Evolutionary conservation across 345 rosid species (phyloP).

Genomic region (Pelargonium nanum): DNA sequence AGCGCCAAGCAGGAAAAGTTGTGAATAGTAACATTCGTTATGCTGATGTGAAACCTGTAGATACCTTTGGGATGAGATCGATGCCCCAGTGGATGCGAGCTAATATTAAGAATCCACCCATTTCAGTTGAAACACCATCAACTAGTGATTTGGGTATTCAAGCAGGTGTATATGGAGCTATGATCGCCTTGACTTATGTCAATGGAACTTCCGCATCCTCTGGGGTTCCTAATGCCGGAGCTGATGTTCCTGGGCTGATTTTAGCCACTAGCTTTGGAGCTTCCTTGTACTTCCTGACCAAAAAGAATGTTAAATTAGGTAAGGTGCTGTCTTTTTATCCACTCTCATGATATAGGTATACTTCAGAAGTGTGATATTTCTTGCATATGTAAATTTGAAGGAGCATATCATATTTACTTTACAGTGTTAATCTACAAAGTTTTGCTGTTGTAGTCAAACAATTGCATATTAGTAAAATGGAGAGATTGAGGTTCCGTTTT

Average conservation of each 20-base stretch:
- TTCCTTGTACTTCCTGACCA: conserved; percentile 85
- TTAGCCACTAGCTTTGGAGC: conserved; percentile 84
- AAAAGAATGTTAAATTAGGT: conserved; percentile 76
- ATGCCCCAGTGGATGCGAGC: conserved; percentile 71
- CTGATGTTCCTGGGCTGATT: conserved; percentile 79
- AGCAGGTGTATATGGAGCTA: conserved; percentile 86
- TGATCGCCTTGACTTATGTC: conserved; percentile 69
- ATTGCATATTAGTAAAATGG: neutral
- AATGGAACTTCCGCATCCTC: conserved; percentile 56
- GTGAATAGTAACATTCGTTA: conserved; percentile 59
- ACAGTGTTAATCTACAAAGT: neutral
- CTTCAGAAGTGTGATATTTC: neutral
- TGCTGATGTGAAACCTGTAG: conserved; percentile 78
- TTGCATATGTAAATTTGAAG: neutral
- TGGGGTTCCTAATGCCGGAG: conserved; percentile 40
- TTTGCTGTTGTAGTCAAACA: neutral
- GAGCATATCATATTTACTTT: neutral
- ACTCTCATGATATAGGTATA: neutral
- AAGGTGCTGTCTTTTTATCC: conserved; percentile 11
- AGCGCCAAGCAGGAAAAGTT: conserved; percentile 83
- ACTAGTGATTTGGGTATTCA: conserved; percentile 59
- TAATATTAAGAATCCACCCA: conserved; percentile 44
- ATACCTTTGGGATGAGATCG: conserved; percentile 34
- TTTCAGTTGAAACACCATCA: conserved; percentile 67
- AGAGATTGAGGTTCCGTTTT: no score